phyloP scores from a whole-genome alignment of 2,329 filamentous ascomycete genomes.

The Parafenestella ontariensis region DNA sequence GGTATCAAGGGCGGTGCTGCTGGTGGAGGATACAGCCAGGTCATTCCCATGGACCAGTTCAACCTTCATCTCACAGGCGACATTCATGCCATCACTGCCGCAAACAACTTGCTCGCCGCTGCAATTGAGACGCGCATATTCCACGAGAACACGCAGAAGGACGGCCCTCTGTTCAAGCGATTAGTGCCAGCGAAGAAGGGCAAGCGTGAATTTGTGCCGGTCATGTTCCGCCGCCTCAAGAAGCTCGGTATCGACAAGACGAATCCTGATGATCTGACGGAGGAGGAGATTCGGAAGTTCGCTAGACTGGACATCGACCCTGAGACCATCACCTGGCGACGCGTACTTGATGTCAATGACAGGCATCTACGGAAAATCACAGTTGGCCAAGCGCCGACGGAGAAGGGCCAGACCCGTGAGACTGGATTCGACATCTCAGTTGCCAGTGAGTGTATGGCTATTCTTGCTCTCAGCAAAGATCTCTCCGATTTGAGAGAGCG shows the following conservation, averaged over 20 bases:
- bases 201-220: conserved; percentile 81
- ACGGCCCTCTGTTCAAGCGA: conserved; percentile 83
- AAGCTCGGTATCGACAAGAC: conserved; percentile 97
- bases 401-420: conserved; percentile 85
- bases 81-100: conserved; percentile 95
- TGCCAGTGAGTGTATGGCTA: conserved; percentile 97
- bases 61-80: conserved; percentile 97
- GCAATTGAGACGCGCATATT: conserved; percentile 98
- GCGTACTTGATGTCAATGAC: conserved; percentile 97
- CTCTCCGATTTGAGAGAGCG: conserved; percentile 90
- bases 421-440: conserved; percentile 98
- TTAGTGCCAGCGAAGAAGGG: conserved; percentile 91
- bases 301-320: conserved; percentile 96
- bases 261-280: conserved; percentile 85
- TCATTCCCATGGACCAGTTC: conserved; percentile 99
- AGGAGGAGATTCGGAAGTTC: conserved; percentile 86
- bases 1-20: conserved; percentile 98
- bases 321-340: conserved; percentile 95
- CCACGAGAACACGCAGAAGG: conserved; percentile 95
- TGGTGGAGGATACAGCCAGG: conserved; percentile 96
- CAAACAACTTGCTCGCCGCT: conserved; percentile 95
- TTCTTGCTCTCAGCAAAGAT: conserved; percentile 89
- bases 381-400: conserved; percentile 84
- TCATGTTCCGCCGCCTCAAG: conserved; percentile 92
- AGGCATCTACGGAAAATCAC: conserved; percentile 89